Base-by-base conservation (phyloP, 768 basidiomycete genomes). In the Lanmaoa rubissima region DNA sequence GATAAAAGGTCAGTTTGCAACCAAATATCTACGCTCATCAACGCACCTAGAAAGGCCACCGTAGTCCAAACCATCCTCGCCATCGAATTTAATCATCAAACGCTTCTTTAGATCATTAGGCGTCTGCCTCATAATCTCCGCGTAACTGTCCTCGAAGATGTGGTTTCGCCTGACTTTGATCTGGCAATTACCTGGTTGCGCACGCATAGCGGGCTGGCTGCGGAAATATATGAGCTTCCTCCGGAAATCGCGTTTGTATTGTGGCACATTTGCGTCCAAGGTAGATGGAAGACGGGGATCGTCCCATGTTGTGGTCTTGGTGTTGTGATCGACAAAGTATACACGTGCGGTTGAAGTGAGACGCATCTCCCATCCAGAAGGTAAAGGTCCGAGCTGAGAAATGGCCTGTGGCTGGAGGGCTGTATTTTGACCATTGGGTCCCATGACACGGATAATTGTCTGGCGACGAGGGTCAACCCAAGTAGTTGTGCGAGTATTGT, bases 301-400 rank as follows among this genome's bases (percentile, higher is more conserved):
- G 72, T 99, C 97, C 97, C 97, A 99, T 1, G 97, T 99, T 32
- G 97, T 99, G 34, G 97, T 99, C 84, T 98, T 98, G 53, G 97
- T 98, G 76, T 98, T 98, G 78, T 99, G 97, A 73, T 99, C 97
- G 51, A 99, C 97, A 69, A 99, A 99, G 79, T 99, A 99, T 8
- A 99, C 97, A 47, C 97, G 88, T 2, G 97, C 96, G 1, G 97
- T 98, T 4, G 92, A 88, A 7, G 97, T 99, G 51, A 99, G 88
- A 45, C 97, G 92, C 97, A 99, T 99, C 74, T 99, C 97, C 97
- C 97, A 99, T 53, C 97, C 97, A 41, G 92, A 94, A 5, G 97
- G 97, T 21, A 99, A 75, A 31, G 97, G 97, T 3, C 97, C 97
- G 24, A 99, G 88, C 69, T 98, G 96, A 12, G 92, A 92, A 54